Evolutionary conservation across 768 basidiomycete species (phyloP), one percentile per base, ranked within the genome.

Genomic region (Suillus alpinus): DNA sequence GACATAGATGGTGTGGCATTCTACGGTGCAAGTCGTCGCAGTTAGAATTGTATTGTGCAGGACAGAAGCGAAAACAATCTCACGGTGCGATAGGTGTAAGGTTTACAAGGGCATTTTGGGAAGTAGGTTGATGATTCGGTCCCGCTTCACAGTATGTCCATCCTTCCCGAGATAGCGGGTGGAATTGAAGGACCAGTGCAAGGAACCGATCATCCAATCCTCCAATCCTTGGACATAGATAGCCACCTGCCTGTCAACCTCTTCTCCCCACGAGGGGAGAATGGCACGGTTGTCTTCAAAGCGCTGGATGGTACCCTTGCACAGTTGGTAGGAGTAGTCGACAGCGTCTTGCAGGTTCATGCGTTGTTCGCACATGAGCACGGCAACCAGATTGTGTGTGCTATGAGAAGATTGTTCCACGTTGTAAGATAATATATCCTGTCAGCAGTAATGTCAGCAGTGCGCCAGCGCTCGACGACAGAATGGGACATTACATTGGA

Each of bases 381-480:
- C 85, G 18, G 79, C 76, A 58, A 91, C 80, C 80, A 90, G 85
- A 70, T 91, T 90, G 69, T 88, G 85, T 18, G 83, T 84, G 62
- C 88, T 85, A 12, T 81, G 81, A 13, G 84, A 80, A 1, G 87
- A 82, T 71, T 90, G 89, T 67, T 91, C 89, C 49, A 84, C 83
- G 62, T 90, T 88, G 72, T 87, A 91, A 1, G 88, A 91, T 68
- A 86, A 86, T 36, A 89, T 86, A 63, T 89, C 88, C 88, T 89
- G 1, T 3, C 9, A n/a, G 18, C 6, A 51, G 8, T 13, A 1
- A 59, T 69, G 9, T 50, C 18, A 50, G 29, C 8, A 31, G 4
- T 64, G 47, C 18, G 9, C 26, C 44, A 3, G 20, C 20, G 12
- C 14, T 16, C 2, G 4, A 58, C 32, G 44, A 31, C 5, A 70